Base-by-base conservation (phyloP, 805 yeast genomes). In the Wickerhamomyces mucosus region DNA sequence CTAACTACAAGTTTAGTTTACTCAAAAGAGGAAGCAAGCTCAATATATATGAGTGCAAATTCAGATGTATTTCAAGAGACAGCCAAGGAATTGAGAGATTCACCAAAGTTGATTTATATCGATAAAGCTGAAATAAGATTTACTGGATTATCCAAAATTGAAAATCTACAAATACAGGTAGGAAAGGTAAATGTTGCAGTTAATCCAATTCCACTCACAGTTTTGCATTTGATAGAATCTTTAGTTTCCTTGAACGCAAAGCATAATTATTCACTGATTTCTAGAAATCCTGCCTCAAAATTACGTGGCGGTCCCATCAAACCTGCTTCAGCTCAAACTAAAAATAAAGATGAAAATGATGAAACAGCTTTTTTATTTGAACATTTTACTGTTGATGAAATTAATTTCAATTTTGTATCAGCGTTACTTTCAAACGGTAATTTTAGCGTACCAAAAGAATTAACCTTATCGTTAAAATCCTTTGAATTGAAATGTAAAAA, bases 41-140 rank as follows among this genome's bases (percentile, higher is more conserved):
- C 86, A 3, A 66, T 83, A 14, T 84, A 81, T 48, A 75, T 82
- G 88, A 82, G 94, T 53, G 94, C 95, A 3, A 62, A 78, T 9
- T 74, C 83, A 0, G 65, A 69, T 30, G 48, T 72, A 2, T 57
- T 65, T 29, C 50, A 42, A 16, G 40, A 50, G 3, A 36, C 39
- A 22, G 37, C 35, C 9, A 24, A 36, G 11, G 37, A 33, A 15
- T 25, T 29, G 42, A 42, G 20, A 26, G 18, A 21, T 6, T 27
- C 39, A 6, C 21, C 45, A 6, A 37, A 39, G 6, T 27, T 56
- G 3, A 29, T 57, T 0, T 41, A 31, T 31, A 34, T 51, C 8
- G 67, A 69, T 42, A 34, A 47, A 8, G 40, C 67, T 5, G 50
- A 49, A 3, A 34, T 69, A 2, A 55, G 61, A 5, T 75, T 77